phyloP scores from a whole-genome alignment of 2,329 filamentous ascomycete species.

The Trichoderma guizhouense region DNA sequence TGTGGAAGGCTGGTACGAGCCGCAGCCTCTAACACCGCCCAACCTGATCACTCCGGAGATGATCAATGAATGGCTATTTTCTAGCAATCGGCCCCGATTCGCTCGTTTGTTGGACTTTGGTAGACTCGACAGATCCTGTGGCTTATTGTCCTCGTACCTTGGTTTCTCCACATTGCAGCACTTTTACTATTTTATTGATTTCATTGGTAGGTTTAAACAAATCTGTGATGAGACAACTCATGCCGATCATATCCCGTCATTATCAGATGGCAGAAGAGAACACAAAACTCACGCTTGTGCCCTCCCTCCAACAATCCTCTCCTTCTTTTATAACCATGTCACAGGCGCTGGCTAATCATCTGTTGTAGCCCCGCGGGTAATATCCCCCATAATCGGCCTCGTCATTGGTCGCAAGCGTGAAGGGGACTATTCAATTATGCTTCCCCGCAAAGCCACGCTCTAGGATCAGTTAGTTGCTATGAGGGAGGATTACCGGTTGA shows the following conservation, averaged over 20 bases:
- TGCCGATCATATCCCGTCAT: not conserved
- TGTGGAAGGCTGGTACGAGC: too few species aligned
- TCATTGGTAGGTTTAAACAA: not conserved
- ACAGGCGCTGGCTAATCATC: not conserved
- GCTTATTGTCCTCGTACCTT: not conserved
- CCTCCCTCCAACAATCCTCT: too few species aligned
- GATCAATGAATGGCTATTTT: not conserved
- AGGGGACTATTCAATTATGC: too few species aligned
- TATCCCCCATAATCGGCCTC: not conserved
- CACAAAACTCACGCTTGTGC: not conserved
- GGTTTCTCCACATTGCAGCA: not conserved
- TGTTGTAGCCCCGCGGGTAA: not conserved
- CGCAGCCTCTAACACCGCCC: not conserved
- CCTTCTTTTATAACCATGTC: not conserved
- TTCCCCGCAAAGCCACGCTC: not conserved
- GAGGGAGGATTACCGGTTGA: not conserved
- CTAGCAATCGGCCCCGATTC: not conserved
- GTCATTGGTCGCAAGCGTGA: not conserved
- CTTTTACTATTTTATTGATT: not conserved
- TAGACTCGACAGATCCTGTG: too few species aligned
- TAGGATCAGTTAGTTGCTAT: not conserved
- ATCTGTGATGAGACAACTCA: not conserved
- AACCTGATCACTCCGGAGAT: not conserved
- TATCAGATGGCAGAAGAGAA: not conserved
- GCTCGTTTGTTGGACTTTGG: not conserved